Percentiles rank a stretch among this genome's conserved stretches.
These are phyloP conservation scores for Sporopachydermia cereana DNA, from an alignment of 1,139 yeast species.

Conservation along the genomic window DNA sequence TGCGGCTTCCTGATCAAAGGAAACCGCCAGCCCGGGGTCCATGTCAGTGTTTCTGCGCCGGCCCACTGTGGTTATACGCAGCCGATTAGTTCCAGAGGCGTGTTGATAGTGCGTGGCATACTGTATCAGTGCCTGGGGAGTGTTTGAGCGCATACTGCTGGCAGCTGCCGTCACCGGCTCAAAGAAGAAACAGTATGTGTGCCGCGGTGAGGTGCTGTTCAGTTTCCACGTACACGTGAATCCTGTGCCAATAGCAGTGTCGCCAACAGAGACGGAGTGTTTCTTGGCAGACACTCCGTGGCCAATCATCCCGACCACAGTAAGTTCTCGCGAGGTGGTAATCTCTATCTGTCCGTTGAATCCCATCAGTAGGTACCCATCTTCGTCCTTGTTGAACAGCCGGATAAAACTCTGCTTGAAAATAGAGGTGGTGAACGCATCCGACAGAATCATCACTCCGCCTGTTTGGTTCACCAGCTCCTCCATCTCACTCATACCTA, in stretches of 20 bases:
- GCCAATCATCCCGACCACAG: constrained; percentile 52
- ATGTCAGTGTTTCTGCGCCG: constrained; percentile 23
- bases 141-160: constrained; percentile 9
- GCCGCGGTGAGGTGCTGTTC: constrained; percentile 43
- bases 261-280: constrained; percentile 41
- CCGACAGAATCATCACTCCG: constrained; percentile 48
- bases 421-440: constrained; percentile 53
- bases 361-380: constrained; percentile 43
- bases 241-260: constrained; percentile 51
- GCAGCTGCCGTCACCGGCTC: constrained; percentile 43
- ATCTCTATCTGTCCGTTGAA: constrained; percentile 46
- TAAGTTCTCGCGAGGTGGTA: constrained; percentile 44
- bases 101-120: constrained; percentile 53
- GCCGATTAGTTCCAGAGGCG: constrained; percentile 42
- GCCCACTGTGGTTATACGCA: constrained; percentile 43
- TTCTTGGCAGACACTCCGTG: constrained; percentile 41
- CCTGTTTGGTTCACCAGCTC: constrained; percentile 47
- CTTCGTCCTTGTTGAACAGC: constrained; percentile 42
- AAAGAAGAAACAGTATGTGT: constrained; percentile 46
- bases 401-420: constrained; percentile 51
- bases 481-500: constrained; percentile 59
- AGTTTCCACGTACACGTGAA: constrained; percentile 45
- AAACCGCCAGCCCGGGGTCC: constrained; percentile 15
- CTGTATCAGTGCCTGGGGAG: constrained; percentile 30
- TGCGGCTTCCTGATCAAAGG: constrained; percentile 60